These are phyloP conservation scores for Naematelia encephala DNA, from an alignment of 768 basidiomycete species.

Conservation along the genomic window DNA sequence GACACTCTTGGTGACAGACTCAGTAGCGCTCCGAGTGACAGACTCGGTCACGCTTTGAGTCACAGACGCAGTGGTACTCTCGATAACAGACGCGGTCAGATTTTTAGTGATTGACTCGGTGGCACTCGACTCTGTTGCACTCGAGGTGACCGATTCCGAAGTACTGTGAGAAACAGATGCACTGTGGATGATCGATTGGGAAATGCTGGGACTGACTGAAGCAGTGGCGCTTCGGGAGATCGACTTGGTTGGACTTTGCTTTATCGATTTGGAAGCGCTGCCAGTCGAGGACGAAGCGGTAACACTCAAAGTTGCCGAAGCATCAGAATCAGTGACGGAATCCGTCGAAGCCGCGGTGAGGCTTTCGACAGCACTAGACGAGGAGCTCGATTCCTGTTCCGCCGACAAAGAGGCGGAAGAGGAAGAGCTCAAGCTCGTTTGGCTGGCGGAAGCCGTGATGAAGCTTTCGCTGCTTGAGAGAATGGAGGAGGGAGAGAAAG, in stretches of 20 bases:
- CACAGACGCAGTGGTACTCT: background rate
- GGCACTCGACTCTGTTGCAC: background rate
- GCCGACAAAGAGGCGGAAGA: conserved; percentile 5
- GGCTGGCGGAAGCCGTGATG: background rate
- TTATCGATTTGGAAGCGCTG: background rate
- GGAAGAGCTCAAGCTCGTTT: conserved; percentile 3
- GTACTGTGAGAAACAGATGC: background rate
- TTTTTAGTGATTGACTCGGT: background rate
- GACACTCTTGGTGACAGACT: background rate
- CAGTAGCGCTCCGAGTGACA: background rate
- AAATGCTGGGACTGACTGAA: background rate
- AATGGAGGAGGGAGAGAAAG: conserved; percentile 3
- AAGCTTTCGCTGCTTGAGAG: background rate
- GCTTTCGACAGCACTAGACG: background rate
- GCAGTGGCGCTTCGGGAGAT: background rate
- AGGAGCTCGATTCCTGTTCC: conserved; percentile 5
- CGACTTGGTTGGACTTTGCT: too few relatives aligned
- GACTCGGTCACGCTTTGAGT: background rate
- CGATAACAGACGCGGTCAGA: background rate
- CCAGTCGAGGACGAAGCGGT: background rate
- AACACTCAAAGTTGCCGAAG: background rate
- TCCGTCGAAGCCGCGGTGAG: background rate
- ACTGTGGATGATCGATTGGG: background rate
- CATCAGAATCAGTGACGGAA: background rate
- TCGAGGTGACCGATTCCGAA: background rate